Evolutionary conservation across 768 basidiomycete genomes (phyloP).

Genomic region (Russula griseocarnosa): DNA sequence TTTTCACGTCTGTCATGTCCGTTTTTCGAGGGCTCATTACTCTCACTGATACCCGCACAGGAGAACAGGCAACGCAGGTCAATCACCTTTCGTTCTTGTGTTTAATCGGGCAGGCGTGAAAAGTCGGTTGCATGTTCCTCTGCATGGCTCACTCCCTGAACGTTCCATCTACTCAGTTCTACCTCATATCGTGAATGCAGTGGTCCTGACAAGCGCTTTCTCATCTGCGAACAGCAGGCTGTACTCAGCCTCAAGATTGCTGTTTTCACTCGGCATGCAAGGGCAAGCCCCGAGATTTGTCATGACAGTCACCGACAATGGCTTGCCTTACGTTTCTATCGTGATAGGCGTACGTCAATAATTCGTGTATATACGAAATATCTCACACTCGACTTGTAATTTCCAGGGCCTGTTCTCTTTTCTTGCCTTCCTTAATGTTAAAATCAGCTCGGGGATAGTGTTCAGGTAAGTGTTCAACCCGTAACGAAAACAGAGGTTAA

Average conservation of each 20-base stretch:
- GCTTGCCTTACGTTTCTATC: constrained; percentile 26
- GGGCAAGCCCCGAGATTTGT: constrained; percentile 25
- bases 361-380: not conserved
- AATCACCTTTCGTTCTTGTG: constrained; percentile 28
- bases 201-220: constrained; percentile 25
- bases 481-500: too few species aligned
- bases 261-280: constrained; percentile 25
- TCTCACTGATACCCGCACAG: constrained; percentile 7
- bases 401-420: constrained; percentile 24
- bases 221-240: constrained; percentile 29
- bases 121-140: constrained; percentile 8
- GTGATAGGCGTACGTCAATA: constrained; percentile 11
- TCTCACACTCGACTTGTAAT: not conserved
- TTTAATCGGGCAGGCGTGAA: constrained; percentile 27
- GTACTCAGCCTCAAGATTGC: constrained; percentile 24
- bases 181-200: constrained; percentile 27
- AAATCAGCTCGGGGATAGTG: constrained; percentile 18
- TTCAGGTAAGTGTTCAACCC: constrained; percentile 15
- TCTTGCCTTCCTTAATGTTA: constrained; percentile 25
- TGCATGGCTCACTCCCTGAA: not conserved
- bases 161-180: constrained; percentile 13
- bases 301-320: constrained; percentile 15
- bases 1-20: constrained; percentile 23
- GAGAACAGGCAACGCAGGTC: constrained; percentile 24
- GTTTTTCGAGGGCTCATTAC: not conserved